Base-by-base conservation (phyloP, 371 early-diverging fungal species). In the Dichotomocladium elegans region DNA sequence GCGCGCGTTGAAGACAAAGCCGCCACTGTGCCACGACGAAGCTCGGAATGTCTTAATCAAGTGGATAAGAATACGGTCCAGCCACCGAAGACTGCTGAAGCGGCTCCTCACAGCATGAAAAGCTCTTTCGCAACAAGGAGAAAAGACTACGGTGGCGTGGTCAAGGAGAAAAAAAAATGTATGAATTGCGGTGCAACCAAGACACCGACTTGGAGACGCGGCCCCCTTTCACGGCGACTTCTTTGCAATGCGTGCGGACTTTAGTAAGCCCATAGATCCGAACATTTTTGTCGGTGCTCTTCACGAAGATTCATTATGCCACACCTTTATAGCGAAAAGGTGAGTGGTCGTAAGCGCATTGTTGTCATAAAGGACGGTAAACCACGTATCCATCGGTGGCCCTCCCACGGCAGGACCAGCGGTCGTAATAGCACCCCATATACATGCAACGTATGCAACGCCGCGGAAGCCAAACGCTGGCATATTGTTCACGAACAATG, bases 191-290 rank as follows among this genome's bases (percentile, higher is more conserved):
- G 80, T 5, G 85, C 91, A 4, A 89, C 88, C 2, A 82, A 80
- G 8, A 95, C 99, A 1, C 96, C 98, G 0, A 84, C 96, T 2
- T 99, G 99, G 99, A 81, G 99, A 31, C 78, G 97, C 41, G 87
- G 89, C 27, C 77, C 79, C 15, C 66, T 85, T 40, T 87, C 85
- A 25, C 83, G 88, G 29, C 33, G 49, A 4, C 69, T 86, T 2
- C 72, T 96, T 10, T 98, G 98, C 77, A 98, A 97, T 68, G 96
- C 98, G 3, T 98, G 98, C 63, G 98, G 98, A 1, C 73, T 99
- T 41, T 98, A 97, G 75, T 89, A 79, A 77, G 72, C 73, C 31
- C 5, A 31, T 17, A 28, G 24, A 15, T n/a, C n/a, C n/a, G n/a
- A n/a, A n/a, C n/a, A n/a, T n/a, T n/a, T n/a, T n/a, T n/a, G n/a